phyloP scores from a whole-genome alignment of 495 filamentous ascomycete species.

The Opeltia flavorubescens region DNA sequence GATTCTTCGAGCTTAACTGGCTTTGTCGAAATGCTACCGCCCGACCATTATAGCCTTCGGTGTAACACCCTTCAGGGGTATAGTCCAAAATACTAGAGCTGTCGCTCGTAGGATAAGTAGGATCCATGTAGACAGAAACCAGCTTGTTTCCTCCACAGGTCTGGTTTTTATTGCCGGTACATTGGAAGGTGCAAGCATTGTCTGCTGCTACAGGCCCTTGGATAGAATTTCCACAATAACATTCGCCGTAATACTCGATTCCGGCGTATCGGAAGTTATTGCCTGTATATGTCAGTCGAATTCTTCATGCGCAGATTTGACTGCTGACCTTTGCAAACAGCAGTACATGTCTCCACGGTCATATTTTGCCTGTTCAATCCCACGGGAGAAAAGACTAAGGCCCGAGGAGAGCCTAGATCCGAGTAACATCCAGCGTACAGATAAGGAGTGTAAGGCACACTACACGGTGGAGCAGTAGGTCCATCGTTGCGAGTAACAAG shows the following conservation, averaged over 20 bases:
- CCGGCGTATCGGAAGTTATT: constrained; percentile 41
- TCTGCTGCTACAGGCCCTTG: constrained; percentile 17
- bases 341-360: constrained; percentile 36
- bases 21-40: constrained; percentile 34
- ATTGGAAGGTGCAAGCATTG: constrained; percentile 29
- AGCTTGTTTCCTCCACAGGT: constrained; percentile 32
- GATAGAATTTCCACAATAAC: constrained; percentile 37
- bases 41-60: constrained; percentile 34
- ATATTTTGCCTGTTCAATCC: constrained; percentile 24
- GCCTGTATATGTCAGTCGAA: constrained; percentile 8
- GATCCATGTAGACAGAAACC: constrained; percentile 37
- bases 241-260: constrained; percentile 39
- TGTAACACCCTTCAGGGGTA: constrained; percentile 39
- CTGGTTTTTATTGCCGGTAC: constrained; percentile 29
- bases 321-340: constrained; percentile 34
- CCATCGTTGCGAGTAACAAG: not conserved
- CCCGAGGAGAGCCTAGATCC: constrained; percentile 21
- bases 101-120: constrained; percentile 32
- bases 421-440: constrained; percentile 38
- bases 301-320: not conserved
- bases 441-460: constrained; percentile 27
- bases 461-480: constrained; percentile 1
- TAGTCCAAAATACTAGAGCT: constrained; percentile 30
- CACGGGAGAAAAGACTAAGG: constrained; percentile 28
- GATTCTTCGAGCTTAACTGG: constrained; percentile 17